Conservation (phyloP, 495 filamentous ascomycete genomes). For the Astrothelium macrocarpum region DNA sequence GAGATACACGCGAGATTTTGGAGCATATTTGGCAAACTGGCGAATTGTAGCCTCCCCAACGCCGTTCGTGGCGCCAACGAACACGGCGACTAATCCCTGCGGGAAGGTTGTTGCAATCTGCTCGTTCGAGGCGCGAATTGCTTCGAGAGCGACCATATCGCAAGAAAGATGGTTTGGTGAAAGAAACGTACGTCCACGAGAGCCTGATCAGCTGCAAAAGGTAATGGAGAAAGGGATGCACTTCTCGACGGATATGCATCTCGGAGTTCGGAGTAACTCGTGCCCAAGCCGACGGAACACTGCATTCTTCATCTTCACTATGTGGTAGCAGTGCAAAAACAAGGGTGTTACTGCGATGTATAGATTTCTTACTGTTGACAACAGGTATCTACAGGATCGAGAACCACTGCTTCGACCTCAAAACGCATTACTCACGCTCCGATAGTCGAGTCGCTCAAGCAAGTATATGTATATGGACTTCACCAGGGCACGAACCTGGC, state of each 20-base stretch:
- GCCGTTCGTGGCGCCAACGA: constrained; percentile 57
- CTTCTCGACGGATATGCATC: not conserved
- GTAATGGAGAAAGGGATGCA: not conserved
- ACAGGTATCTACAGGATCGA: too few species aligned
- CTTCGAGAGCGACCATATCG: constrained; percentile 9
- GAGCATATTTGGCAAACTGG: constrained; percentile 43
- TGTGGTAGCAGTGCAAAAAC: too few species aligned
- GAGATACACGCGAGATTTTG: constrained; percentile 27
- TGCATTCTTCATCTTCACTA: too few species aligned
- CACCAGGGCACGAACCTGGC: not conserved
- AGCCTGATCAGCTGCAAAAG: not conserved
- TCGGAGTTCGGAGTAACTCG: not conserved
- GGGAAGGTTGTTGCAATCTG: constrained; percentile 34
- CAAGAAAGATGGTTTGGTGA: not conserved
- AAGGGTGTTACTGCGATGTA: too few species aligned
- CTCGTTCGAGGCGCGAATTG: constrained; percentile 11
- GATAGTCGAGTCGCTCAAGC: not conserved
- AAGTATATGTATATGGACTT: not conserved
- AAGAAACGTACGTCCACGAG: not conserved
- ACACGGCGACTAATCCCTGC: constrained; percentile 41
- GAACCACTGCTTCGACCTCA: not conserved
- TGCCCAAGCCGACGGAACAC: not conserved
- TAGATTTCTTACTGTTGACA: too few species aligned
- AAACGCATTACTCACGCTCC: not conserved
- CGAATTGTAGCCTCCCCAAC: constrained; percentile 51